Base-by-base conservation (phyloP, 2,329 filamentous ascomycete genomes). In the Emmonsiellopsis sp. region DNA sequence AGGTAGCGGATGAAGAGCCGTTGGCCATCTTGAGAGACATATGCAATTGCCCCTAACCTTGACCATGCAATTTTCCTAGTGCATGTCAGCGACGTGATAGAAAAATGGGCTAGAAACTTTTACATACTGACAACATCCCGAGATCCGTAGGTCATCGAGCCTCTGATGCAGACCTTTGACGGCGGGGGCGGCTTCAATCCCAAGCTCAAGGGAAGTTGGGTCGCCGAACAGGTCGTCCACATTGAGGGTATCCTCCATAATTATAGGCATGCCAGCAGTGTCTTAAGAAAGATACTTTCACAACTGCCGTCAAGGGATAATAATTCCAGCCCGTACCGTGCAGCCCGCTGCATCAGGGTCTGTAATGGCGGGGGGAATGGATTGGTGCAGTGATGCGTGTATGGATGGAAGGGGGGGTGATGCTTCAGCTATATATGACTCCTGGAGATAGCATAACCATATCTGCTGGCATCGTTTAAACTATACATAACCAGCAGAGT, bases 41-140 rank as follows among this genome's bases (percentile, higher is more conserved):
- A 86, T 32, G 91, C 91, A 60, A 97, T 88, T 55, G 85, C 89
- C 43, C 92, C 92, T 56, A 83, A 81, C 62, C 85, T 90, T 9
- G 92, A 95, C 91, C 92, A 97, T 33, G 87, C 84, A 52, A 96
- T 80, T 58, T 82, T 83, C 66, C 90, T 94, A 61, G 44, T 47
- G 21, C 53, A 61, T 56, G 65, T 69, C 49, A 67, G 58, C 46
- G 17, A 46, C 49, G 36, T 31, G 10, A 50, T 32, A 21, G 6
- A 2, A 21, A 45, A 36, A 7, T 53, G 13, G 21, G 9, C 31
- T 47, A 17, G 34, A 3, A 43, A 59, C 21, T 52, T 42, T 44
- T 48, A 77, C 84, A 72, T 81, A 93, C 89, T 90, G 86, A 76
- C 85, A 88, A 67, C 87, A 93, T 13, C 89, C 89, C 55, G 81